Evolutionary conservation across 2,329 filamentous ascomycete species (phyloP), one percentile per base, ranked within the genome.

Genomic region (Alternaria sp.): DNA sequence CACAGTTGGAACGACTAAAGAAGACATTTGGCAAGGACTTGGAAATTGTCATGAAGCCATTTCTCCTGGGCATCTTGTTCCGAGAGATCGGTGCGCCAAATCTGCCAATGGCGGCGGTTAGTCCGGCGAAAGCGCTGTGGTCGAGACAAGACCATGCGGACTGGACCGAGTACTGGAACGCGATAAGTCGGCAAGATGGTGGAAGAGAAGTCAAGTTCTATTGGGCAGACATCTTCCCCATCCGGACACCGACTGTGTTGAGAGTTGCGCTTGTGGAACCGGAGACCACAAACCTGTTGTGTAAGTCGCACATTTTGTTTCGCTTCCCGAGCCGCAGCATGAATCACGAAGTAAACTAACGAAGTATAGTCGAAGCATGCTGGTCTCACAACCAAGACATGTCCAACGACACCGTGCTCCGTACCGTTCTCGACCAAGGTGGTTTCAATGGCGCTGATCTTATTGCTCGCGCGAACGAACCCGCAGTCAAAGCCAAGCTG

Each of bases 11-110:
- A 3, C 57, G 74, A 5, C 51, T 78, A 2, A 65, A 73, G 47
- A 59, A 65, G 7, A 67, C 54, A 1, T 78, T 78, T 56, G 72
- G 71, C 0, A 18, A 57, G 0, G 47, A 61, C 1, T 57, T 77
- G 7, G 61, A 75, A 22, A 71, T 78, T 39, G 64, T 64, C 0
- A 68, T 75, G 65, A 77, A 77, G 53, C 75, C 75, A 0, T 75
- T 77, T 28, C 26, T 77, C 3, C 60, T 78, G 2, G 75, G 75
- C 0, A 71, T 72, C n/a, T 48, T 78, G 32, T 77, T 77, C 24
- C 66, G 74, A 39, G 74, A 77, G 62, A 77, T 77, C 24, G 75
- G 75, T 1, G 74, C 75, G 4, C 75, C 75, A 11, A 74, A 73
- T 26, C 24, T 26, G 24, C 24, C 24, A 26, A 41, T 76, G 38